phyloP scores from a whole-genome alignment of 176 grass and related monocot species.

The Puccinellia tenuiflora region DNA sequence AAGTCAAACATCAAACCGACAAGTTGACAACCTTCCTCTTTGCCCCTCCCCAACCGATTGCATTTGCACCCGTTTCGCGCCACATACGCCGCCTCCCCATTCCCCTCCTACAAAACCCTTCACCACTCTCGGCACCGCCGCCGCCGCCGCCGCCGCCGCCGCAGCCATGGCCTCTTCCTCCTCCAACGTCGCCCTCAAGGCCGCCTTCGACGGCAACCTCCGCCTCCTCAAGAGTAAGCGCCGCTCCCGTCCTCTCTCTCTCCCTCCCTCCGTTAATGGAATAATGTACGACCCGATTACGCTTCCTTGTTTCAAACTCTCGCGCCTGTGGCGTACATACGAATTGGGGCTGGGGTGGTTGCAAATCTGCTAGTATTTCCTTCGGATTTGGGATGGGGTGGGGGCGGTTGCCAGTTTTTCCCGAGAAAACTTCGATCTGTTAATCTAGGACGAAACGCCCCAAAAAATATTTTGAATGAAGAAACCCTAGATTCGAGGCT shows the following conservation, averaged over 20 bases:
- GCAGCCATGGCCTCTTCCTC: neutral
- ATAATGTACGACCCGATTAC: neutral
- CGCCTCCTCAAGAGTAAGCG: conserved; percentile 25
- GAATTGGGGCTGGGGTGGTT: neutral
- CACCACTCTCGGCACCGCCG: neutral
- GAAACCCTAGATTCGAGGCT: neutral
- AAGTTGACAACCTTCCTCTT: too few species aligned
- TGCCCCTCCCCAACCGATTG: too few species aligned
- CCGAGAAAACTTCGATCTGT: neutral
- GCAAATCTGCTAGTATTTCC: neutral
- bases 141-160: neutral
- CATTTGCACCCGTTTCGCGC: neutral
- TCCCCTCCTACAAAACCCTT: neutral
- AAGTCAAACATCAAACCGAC: too few species aligned
- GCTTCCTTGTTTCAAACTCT: neutral
- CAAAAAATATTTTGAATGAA: neutral
- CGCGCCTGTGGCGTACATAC: neutral
- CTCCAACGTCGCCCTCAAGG: conserved; percentile 6
- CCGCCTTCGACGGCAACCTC: neutral
- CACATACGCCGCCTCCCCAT: neutral
- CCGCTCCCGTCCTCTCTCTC: neutral
- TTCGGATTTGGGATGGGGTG: neutral
- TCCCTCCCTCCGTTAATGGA: neutral
- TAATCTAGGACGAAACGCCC: neutral
- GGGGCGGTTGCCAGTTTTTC: neutral